Percentiles rank a stretch among this genome's conserved stretches.
Evolutionary conservation across 2,329 filamentous ascomycete species (phyloP).

Genomic region (Ceratocystis papillata): DNA sequence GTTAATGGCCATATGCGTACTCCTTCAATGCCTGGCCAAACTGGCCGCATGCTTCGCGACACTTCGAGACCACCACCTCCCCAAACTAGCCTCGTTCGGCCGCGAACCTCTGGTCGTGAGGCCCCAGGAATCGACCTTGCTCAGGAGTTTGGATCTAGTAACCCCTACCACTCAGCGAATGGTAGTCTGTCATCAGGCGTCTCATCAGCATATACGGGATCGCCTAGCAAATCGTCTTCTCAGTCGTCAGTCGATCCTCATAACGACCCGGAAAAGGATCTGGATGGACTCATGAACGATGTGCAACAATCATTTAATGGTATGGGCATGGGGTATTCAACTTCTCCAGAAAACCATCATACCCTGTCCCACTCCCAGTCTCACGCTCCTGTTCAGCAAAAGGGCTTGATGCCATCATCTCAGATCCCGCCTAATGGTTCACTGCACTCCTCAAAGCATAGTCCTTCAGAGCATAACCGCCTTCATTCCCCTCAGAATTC

Average conservation of each 20-base stretch:
- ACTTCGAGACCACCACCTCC: constrained; percentile 45
- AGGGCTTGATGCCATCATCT: constrained; percentile 1
- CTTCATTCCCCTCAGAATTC: not conserved
- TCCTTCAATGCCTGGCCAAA: constrained; percentile 30
- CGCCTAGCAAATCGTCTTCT: constrained; percentile 14
- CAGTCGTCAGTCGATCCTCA: constrained; percentile 5
- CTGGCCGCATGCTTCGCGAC: constrained; percentile 29
- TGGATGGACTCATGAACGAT: constrained; percentile 21
- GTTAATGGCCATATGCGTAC: constrained; percentile 16
- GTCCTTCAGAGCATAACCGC: constrained; percentile 2
- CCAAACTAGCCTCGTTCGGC: constrained; percentile 39
- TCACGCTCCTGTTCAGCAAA: not conserved
- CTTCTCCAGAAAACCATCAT: not conserved
- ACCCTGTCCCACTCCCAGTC: constrained; percentile 1
- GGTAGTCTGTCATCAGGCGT: constrained; percentile 20
- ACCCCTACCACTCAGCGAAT: constrained; percentile 48
- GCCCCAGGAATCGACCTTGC: constrained; percentile 44
- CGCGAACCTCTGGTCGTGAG: constrained; percentile 34
- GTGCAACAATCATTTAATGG: constrained; percentile 21
- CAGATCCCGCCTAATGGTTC: not conserved
- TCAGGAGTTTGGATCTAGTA: constrained; percentile 49
- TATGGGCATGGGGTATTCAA: constrained; percentile 16
- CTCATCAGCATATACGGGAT: constrained; percentile 33
- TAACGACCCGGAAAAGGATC: not conserved
- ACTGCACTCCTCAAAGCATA: not conserved